Conservation (phyloP, 352 stramenopile species). For the Pythium phragmitis region DNA sequence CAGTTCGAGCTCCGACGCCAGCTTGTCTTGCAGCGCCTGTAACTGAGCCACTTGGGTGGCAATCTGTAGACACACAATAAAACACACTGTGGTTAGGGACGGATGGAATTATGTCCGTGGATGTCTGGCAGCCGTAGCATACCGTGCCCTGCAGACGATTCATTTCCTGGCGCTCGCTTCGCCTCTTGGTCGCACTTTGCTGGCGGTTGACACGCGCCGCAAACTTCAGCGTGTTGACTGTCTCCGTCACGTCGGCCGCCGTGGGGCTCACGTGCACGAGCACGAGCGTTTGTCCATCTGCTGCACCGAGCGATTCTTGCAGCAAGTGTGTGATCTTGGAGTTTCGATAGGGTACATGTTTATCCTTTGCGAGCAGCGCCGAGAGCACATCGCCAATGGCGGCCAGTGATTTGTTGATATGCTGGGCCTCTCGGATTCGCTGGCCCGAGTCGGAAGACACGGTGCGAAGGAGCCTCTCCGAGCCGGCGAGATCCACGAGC, state of each 20-base stretch:
- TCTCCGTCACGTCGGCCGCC: constrained; percentile 55
- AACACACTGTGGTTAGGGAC: no score
- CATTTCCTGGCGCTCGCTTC: constrained; percentile 62
- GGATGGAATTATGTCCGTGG: no score
- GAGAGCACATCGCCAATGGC: constrained; percentile 72
- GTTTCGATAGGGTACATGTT: constrained; percentile 83
- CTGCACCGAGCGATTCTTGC: constrained; percentile 61
- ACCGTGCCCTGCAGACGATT: constrained; percentile 62
- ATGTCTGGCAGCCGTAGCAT: constrained; percentile 1
- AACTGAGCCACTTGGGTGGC: constrained; percentile 60
- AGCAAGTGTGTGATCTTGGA: constrained; percentile 86
- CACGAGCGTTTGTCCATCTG: constrained; percentile 47
- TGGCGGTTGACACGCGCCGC: constrained; percentile 52
- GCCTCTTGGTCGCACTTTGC: constrained; percentile 37
- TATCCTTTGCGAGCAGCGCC: constrained; percentile 69
- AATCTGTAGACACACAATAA: constrained; percentile 32
- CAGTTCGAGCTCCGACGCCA: constrained; percentile 57
- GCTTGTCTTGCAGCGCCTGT: constrained; percentile 67
- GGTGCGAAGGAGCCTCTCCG: constrained; percentile 61
- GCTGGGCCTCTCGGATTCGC: constrained; percentile 63
- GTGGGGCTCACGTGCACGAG: constrained; percentile 64
- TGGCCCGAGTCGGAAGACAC: constrained; percentile 29
- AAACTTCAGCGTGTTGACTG: constrained; percentile 81
- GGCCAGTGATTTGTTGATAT: constrained; percentile 81
- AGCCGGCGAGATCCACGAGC: constrained; percentile 80